phyloP scores from a whole-genome alignment of 2,329 filamentous ascomycete species.

The Bretziella fagacearum region DNA sequence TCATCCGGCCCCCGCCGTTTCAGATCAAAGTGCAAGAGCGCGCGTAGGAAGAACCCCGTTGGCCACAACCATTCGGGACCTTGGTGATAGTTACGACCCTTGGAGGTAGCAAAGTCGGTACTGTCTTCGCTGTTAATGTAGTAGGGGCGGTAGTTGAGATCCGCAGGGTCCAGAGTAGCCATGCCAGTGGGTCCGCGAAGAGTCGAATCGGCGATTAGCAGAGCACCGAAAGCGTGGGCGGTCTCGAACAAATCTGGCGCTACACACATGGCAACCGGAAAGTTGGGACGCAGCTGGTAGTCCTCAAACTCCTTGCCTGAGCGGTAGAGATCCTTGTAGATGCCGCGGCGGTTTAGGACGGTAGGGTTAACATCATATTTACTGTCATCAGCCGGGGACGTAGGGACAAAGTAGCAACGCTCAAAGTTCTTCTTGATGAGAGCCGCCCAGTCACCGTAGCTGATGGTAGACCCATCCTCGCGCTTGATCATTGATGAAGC shows the following conservation, averaged over 20 bases:
- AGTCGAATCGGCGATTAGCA: slow-evolving; percentile 61
- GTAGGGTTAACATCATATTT: slow-evolving; percentile 64
- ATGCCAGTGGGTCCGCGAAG: slow-evolving; percentile 83
- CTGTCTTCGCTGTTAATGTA: slow-evolving; percentile 94
- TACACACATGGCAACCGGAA: slow-evolving; percentile 87
- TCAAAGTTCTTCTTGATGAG: slow-evolving; percentile 79
- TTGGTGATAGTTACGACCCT: slow-evolving; percentile 95
- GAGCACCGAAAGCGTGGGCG: slow-evolving; percentile 58
- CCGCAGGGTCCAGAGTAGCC: slow-evolving; percentile 82
- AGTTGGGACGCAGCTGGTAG: slow-evolving; percentile 90
- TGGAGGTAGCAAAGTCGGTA: slow-evolving; percentile 75
- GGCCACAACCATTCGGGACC: slow-evolving; percentile 98
- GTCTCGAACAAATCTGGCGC: slow-evolving; percentile 75
- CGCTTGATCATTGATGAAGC: slow-evolving; percentile 56
- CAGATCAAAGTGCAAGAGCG: slow-evolving; percentile 79
- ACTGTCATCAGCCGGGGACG: slow-evolving; percentile 48
- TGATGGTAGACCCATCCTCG: slow-evolving; percentile 41
- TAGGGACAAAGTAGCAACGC: slow-evolving; percentile 74
- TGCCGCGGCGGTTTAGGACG: slow-evolving; percentile 76
- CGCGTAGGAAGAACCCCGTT: slow-evolving; percentile 84
- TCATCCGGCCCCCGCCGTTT: slow-evolving; percentile 38
- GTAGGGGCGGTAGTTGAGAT: slow-evolving; percentile 85
- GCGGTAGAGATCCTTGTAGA: slow-evolving; percentile 94
- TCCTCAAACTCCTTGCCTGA: slow-evolving; percentile 94
- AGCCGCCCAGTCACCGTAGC: slow-evolving; percentile 61